A percentile compares a stretch with the other conserved stretches of the same genome.
phyloP scores from a whole-genome alignment of 1,139 yeast species.

The Hemisphaericaspora subhashii region DNA sequence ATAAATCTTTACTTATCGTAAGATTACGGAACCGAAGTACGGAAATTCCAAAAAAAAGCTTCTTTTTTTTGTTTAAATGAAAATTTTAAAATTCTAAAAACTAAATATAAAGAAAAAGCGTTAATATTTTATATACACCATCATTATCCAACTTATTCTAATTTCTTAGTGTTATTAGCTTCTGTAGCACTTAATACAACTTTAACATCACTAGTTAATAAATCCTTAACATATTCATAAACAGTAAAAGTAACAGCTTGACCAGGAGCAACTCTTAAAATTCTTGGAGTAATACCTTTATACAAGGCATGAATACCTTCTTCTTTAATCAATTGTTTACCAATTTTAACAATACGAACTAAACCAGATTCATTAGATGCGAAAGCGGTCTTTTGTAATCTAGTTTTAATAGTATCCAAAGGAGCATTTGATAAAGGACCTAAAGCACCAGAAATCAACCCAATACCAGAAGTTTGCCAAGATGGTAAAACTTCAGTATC shows the following conservation, averaged over 20 bases:
- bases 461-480: conserved; percentile 92
- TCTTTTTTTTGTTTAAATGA: too few species aligned
- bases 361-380: conserved; percentile 70
- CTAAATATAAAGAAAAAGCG: too few species aligned
- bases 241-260: conserved; percentile 98
- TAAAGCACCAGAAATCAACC: conserved; percentile 91
- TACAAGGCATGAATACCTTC: conserved; percentile 88
- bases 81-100: too few species aligned
- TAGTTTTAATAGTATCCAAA: conserved; percentile 92
- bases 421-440: conserved; percentile 99
- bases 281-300: conserved; percentile 98
- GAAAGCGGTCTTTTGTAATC: conserved; percentile 89
- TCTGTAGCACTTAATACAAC: not conserved
- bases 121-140: not conserved
- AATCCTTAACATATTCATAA: conserved; percentile 81
- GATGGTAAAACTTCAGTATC: conserved; percentile 70
- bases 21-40: too few species aligned
- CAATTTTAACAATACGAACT: conserved; percentile 77
- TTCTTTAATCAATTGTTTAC: conserved; percentile 77
- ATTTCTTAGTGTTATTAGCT: conserved; percentile 13
- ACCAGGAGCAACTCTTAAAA: conserved; percentile 99
- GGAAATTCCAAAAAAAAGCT: too few species aligned
- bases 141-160: conserved; percentile 17
- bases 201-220: conserved; percentile 49
- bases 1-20: too few species aligned